Evolutionary conservation across 345 rosid species (phyloP).

Genomic region (Eucalyptus pauciflora): DNA sequence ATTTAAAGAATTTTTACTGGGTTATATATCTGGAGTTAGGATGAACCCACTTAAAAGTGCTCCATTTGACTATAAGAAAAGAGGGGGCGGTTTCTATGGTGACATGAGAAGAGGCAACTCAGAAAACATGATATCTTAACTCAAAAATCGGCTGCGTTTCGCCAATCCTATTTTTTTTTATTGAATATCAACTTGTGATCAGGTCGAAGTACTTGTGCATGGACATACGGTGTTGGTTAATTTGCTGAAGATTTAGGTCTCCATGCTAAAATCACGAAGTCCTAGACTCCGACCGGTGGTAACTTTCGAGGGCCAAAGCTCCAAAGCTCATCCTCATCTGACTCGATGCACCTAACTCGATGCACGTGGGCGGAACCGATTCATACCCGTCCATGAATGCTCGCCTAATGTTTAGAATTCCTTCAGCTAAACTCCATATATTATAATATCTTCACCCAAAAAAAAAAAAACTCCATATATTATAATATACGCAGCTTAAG

Average conservation of each 20-base stretch:
- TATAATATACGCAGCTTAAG: not conserved
- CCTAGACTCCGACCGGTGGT: not conserved
- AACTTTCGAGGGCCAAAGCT: not conserved
- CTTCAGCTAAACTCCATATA: not conserved
- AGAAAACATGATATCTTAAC: not conserved
- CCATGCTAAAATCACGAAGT: not conserved
- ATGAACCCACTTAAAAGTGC: not conserved
- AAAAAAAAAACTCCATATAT: no score
- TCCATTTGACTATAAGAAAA: not conserved
- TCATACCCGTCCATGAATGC: not conserved
- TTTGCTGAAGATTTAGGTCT: not conserved
- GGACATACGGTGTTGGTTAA: not conserved
- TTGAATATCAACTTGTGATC: not conserved
- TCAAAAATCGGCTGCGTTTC: fast-evolving
- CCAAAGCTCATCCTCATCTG: not conserved
- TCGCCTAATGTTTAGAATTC: not conserved
- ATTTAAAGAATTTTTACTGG: not conserved
- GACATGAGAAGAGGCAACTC: not conserved
- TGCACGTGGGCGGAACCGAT: not conserved
- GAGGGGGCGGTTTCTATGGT: not conserved
- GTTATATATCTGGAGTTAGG: not conserved
- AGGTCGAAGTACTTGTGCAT: not conserved
- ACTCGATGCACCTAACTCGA: no score
- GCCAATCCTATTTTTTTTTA: not conserved
- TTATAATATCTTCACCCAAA: not conserved